Evolutionary conservation across 2,329 filamentous ascomycete species (phyloP).

Genomic region (Stylonectria norvegica): DNA sequence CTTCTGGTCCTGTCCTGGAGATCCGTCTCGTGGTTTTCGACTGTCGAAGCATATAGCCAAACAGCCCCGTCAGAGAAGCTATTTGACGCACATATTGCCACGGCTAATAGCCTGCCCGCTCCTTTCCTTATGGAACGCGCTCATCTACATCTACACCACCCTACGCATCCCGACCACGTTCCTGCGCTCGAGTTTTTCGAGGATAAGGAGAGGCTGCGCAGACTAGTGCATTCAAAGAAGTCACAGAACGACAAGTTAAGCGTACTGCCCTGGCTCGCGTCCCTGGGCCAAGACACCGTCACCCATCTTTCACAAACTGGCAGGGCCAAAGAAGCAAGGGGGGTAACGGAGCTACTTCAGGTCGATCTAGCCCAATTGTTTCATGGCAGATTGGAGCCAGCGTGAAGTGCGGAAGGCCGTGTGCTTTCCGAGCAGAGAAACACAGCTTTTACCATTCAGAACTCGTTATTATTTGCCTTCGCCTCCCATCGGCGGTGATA

Average conservation of each 20-base stretch:
- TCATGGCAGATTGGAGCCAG: constrained; percentile 19
- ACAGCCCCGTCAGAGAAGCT: constrained; percentile 44
- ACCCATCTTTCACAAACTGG: constrained; percentile 42
- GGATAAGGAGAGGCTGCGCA: constrained; percentile 30
- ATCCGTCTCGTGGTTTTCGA: constrained; percentile 49
- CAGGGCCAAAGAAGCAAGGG: constrained; percentile 39
- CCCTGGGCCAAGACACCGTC: constrained; percentile 46
- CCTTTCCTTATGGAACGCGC: constrained; percentile 45
- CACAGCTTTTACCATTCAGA: too few relatives aligned
- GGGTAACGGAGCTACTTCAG: constrained; percentile 37
- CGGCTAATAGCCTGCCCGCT: constrained; percentile 39
- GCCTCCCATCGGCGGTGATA: too few relatives aligned
- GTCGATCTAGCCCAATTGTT: constrained; percentile 34
- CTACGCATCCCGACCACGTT: constrained; percentile 45
- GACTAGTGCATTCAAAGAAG: constrained; percentile 22
- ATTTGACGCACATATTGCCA: constrained; percentile 51
- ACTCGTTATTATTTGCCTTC: too few relatives aligned
- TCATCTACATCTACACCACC: constrained; percentile 54
- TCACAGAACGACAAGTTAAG: constrained; percentile 30
- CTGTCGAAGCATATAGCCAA: constrained; percentile 46
- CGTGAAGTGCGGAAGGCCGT: too few relatives aligned
- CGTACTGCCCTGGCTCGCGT: constrained; percentile 35
- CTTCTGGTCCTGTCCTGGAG: constrained; percentile 45
- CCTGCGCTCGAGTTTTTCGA: constrained; percentile 47
- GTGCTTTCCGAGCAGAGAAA: too few relatives aligned